Conservation (phyloP, 352 stramenopile genomes). For the Globisporangium yorkense region DNA sequence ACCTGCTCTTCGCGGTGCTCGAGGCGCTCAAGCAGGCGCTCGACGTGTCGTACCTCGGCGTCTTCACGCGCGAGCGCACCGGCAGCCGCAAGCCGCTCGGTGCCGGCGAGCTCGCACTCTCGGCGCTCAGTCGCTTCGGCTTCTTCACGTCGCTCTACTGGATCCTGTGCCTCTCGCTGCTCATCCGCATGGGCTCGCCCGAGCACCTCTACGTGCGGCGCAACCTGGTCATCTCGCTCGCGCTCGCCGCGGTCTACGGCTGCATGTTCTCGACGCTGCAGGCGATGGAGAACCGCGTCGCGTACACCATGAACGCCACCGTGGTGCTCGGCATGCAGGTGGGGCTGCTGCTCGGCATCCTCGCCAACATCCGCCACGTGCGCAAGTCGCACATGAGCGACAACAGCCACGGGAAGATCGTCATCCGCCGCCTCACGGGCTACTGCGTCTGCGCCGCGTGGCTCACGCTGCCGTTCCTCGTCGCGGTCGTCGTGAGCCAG, state of each 20-base stretch:
- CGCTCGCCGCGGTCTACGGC: constrained; percentile 45
- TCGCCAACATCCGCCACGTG: constrained; percentile 45
- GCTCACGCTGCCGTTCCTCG: constrained; percentile 47
- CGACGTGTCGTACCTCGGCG: constrained; percentile 36
- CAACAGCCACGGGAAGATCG: constrained; percentile 45
- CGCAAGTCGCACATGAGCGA: constrained; percentile 41
- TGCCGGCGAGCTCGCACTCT: constrained; percentile 21
- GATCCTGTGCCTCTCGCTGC: constrained; percentile 61
- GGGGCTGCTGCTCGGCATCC: constrained; percentile 33
- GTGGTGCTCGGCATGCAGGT: constrained; percentile 42
- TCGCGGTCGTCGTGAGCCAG: constrained; percentile 29
- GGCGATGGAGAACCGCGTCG: constrained; percentile 15
- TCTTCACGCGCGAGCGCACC: constrained; percentile 17
- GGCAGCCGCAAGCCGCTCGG: constrained; percentile 10
- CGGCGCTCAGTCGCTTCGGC: constrained; percentile 42
- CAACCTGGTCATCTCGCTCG: constrained; percentile 41
- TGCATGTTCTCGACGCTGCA: constrained; percentile 39
- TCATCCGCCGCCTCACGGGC: constrained; percentile 44
- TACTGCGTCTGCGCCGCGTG: constrained; percentile 45
- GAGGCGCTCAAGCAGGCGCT: constrained; percentile 44
- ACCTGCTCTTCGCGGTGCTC: constrained; percentile 42
- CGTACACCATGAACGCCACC: constrained; percentile 38
- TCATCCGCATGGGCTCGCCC: constrained; percentile 54
- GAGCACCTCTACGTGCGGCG: constrained; percentile 44
- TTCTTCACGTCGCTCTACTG: constrained; percentile 80